Evolutionary conservation across 202 grass and related monocot genomes (phyloP), one percentile per base, ranked within the genome.

Genomic region (Alloteropsis angusta): DNA sequence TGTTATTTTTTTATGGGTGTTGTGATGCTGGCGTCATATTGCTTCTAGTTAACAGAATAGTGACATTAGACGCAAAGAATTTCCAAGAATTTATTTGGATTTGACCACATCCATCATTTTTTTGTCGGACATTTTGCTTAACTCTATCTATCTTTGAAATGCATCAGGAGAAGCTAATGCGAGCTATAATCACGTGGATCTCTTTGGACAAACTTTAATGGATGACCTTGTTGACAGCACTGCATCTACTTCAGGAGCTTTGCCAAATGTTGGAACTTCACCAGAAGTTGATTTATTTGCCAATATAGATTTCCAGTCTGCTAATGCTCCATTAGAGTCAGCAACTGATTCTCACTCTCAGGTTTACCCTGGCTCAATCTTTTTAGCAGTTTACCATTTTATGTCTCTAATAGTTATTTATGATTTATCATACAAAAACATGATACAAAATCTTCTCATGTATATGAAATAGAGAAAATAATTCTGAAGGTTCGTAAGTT

Each of bases 261-360:
- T 65, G 49, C 18, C 25, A 72, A 72, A 37, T 57, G 36, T 32
- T 68, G 75, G 80, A 46, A 58, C 42, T 80, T 79, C 62, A 12
- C 50, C 83, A 52, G 65, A 81, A 65, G 55, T 81, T 80, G 89
- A 92, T 84, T 86, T 96, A 89, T 92, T 96, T 88, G 84, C 87
- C 6, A 63, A 71, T 82, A 35, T 70, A 50, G 54, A 68, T 22
- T 92, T 90, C 65, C 79, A 87, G 55, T 85, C 82, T 77, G 70
- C 70, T 14, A 57, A 87, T 60, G 21, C 73, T 70, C 75, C 80
- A 54, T 46, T 65, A 49, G 79, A 86, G 72, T 32, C 54, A 80
- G 64, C 82, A 65, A 34, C 73, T 65, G 39, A 43, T 78, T 87
- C 77, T 77, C 48, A 48, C 6, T 4, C 84, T 83, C 64, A 49